Evolutionary conservation across 1,139 yeast species (phyloP).

Genomic region (Magnusiomyces tetraspermus): DNA sequence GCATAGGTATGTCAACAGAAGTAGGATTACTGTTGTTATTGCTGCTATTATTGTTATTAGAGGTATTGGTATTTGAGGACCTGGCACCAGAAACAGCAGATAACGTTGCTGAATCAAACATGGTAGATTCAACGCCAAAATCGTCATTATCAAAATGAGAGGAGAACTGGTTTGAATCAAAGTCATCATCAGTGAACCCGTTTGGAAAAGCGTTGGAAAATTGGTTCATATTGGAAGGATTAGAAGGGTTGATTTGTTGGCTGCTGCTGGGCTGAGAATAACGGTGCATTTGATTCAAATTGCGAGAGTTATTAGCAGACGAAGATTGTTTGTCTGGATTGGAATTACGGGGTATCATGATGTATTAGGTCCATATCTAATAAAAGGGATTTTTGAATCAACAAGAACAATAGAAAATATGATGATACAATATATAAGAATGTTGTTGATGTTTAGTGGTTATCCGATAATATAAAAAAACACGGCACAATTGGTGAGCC

Average conservation of each 20-base stretch:
- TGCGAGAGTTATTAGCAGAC: background rate
- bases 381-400: too few relatives aligned
- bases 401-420: too few relatives aligned
- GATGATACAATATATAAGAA: too few relatives aligned
- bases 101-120: background rate
- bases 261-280: background rate
- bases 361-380: background rate
- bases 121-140: background rate
- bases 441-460: too few relatives aligned
- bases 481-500: too few relatives aligned
- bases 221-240: background rate
- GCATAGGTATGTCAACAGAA: background rate
- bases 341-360: constrained; percentile 1
- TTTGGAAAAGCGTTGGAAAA: background rate
- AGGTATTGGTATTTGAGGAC: background rate
- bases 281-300: background rate
- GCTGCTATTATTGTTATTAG: too few relatives aligned
- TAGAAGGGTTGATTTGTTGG: background rate
- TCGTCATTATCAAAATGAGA: background rate
- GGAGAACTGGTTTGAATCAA: background rate
- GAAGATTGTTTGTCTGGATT: background rate
- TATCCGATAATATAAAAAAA: too few relatives aligned
- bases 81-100: background rate
- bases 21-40: background rate
- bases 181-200: background rate